Evolutionary conservation across 352 stramenopile species (phyloP).

Genomic region (Globisporangium cylindrosporum): DNA sequence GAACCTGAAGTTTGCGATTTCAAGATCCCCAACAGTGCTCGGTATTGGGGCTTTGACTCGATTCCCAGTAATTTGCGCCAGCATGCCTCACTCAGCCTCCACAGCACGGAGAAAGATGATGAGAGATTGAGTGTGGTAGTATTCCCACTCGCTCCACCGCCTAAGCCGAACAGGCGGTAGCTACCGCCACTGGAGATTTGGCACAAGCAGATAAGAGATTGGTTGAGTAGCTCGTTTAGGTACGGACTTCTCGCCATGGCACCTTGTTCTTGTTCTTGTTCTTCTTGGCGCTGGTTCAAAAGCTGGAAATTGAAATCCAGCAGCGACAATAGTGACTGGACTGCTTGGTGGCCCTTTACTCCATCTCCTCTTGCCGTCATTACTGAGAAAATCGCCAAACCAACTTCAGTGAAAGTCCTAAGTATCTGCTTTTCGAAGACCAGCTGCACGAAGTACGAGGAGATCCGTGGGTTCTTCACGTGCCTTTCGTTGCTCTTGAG

Average conservation of each 20-base stretch:
- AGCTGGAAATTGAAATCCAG: slow-evolving; percentile 8
- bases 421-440: background rate
- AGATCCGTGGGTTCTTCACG: slow-evolving; percentile 2
- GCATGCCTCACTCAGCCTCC: slow-evolving; percentile 1
- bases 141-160: background rate
- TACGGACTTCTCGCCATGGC: background rate
- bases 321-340: slow-evolving; percentile 1
- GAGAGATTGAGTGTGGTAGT: background rate
- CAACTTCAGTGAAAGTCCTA: background rate
- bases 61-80: slow-evolving; percentile 5
- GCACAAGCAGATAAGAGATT: slow-evolving; percentile 6
- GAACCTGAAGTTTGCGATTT: background rate
- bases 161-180: no score
- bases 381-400: background rate
- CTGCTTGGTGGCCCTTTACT: slow-evolving; percentile 2
- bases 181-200: background rate
- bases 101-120: background rate
- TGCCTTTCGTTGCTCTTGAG: background rate
- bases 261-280: background rate
- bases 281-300: background rate
- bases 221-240: background rate
- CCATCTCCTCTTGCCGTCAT: background rate
- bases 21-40: background rate
- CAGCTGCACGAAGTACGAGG: background rate
- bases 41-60: background rate